Conservation (phyloP, 306 rosid species). For the Trifolium pratense region DNA sequence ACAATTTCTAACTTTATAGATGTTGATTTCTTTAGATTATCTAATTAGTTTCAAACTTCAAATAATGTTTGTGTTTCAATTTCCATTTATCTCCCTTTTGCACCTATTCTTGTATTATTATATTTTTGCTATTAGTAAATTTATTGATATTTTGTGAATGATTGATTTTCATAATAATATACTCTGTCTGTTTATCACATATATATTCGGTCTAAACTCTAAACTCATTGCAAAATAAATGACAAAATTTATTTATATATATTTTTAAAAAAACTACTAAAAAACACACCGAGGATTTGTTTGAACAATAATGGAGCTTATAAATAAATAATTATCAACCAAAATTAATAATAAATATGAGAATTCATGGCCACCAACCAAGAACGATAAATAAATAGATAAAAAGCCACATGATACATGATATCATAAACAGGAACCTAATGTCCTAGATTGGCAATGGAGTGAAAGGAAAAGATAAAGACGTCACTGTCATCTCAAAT, state of each 20-base stretch:
- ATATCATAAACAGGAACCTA: constrained; percentile 23
- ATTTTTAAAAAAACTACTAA: too few species aligned
- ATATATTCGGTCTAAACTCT: not conserved
- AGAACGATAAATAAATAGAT: constrained; percentile 27
- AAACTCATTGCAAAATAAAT: not conserved
- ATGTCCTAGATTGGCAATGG: constrained; percentile 17
- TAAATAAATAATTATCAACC: not conserved
- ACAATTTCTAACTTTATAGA: too few species aligned
- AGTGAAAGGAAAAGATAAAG: constrained; percentile 35
- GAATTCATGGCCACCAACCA: constrained; percentile 38
- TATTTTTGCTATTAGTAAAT: too few species aligned
- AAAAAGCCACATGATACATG: not conserved
- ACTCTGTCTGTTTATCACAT: too few species aligned
- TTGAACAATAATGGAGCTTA: constrained; percentile 17
- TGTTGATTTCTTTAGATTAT: too few species aligned
- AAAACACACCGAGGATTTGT: constrained; percentile 8
- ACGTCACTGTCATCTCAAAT: constrained; percentile 48
- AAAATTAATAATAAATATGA: not conserved
- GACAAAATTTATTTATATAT: not conserved
- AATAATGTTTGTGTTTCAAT: not conserved
- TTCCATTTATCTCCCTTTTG: not conserved
- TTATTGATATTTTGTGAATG: too few species aligned
- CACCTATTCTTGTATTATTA: not conserved
- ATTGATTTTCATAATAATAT: too few species aligned
- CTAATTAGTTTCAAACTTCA: not conserved